Percentiles rank a stretch among this genome's conserved stretches.
Evolutionary conservation across 805 yeast species (phyloP).

Genomic region (Saturnispora besseyi): DNA sequence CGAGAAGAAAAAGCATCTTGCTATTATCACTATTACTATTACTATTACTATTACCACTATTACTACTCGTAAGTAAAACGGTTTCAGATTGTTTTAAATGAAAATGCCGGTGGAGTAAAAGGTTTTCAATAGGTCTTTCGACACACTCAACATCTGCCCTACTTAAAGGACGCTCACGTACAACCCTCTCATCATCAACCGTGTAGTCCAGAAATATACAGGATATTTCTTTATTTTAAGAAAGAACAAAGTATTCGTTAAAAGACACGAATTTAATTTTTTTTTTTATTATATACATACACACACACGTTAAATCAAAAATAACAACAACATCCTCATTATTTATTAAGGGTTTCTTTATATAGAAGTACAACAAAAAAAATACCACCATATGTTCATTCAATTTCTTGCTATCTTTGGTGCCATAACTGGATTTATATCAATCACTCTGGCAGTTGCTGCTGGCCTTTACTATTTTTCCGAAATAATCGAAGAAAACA

Average conservation of each 20-base stretch:
- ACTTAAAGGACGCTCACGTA: conserved; percentile 6
- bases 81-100: conserved; percentile 4
- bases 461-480: conserved; percentile 87
- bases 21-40: no score
- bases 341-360: no score
- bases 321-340: no score
- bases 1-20: no score
- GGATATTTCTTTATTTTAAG: conserved; percentile 1
- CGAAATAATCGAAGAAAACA: conserved; percentile 88
- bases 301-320: no score
- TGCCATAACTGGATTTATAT: conserved; percentile 48
- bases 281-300: not conserved
- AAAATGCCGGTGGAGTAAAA: conserved; percentile 7
- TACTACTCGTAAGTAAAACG: not conserved
- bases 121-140: conserved; percentile 2
- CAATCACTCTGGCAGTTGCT: conserved; percentile 58
- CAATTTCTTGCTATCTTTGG: conserved; percentile 54
- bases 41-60: no score
- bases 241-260: not conserved
- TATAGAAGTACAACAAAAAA: not conserved
- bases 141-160: conserved; percentile 5
- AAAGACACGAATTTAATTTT: not conserved
- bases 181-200: conserved; percentile 8
- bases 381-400: conserved; percentile 38
- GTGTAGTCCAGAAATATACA: conserved; percentile 8